Base-by-base conservation (phyloP, 768 basidiomycete species). In the Infundibulicybe gibba region DNA sequence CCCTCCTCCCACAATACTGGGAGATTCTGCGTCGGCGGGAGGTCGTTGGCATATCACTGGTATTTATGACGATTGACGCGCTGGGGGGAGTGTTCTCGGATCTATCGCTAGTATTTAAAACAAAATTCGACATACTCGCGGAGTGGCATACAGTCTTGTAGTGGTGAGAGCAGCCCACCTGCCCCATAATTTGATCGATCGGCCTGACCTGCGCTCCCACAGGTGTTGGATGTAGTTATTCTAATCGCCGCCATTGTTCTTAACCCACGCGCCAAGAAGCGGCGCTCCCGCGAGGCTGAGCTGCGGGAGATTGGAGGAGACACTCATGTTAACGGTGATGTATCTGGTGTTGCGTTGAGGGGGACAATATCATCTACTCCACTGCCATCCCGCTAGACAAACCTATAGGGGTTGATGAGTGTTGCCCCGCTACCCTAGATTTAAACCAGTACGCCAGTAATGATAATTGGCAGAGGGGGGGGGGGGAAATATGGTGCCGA, bases 61-160 rank as follows among this genome's bases (percentile, higher is more conserved):
- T 69, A 6, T 90, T 91, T 66, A 82, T 91, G 68, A 53, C 64
- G 8, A 71, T 91, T 43, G 90, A 93, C 57, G 70, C 82, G 46
- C 58, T 80, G 8, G 90, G 88, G 25, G 85, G 79, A 4, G 62
- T 90, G 2, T 89, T 89, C 65, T 85, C 79, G 45, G 71, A 79
- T 50, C 67, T 88, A 5, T 85, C 84, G 20, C 71, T 90, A n/a
- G 74, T 68, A 32, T 88, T 89, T 67, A 80, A 83, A 52, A 60
- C 63, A 6, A 55, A 76, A 9, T 81, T 90, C 48, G 85, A 90
- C 57, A 62, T 75, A 8, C 65, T 86, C 16, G 86, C 85, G 76
- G 74, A 3, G 65, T 83, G 30, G 71, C 79, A 1, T 90, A 88
- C 58, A 66, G 75, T 12, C 61, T 80, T 13, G 85, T 90, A 17